These are phyloP conservation scores for Candida gorgasii DNA, from an alignment of 805 yeast genomes.

Conservation along the genomic window DNA sequence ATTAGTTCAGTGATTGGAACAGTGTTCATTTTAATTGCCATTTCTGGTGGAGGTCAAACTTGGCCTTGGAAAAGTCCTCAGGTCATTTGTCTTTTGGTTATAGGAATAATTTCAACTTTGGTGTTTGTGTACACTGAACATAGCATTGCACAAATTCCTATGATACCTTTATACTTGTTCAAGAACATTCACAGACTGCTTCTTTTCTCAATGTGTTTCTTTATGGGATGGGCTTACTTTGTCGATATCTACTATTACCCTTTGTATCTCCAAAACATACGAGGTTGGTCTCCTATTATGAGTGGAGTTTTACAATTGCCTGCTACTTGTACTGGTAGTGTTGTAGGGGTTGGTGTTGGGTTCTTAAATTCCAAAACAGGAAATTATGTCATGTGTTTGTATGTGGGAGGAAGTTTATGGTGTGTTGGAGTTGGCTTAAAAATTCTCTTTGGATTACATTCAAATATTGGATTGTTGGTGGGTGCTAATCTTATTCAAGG, in stretches of 20 bases:
- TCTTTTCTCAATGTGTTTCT: conserved; percentile 39
- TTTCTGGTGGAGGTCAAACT: conserved; percentile 61
- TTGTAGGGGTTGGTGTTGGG: conserved; percentile 35
- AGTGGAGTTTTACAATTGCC: conserved; percentile 14
- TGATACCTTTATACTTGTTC: conserved; percentile 46
- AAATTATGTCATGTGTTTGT: conserved; percentile 42
- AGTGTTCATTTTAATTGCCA: conserved; percentile 53
- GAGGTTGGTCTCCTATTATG: conserved; percentile 24
- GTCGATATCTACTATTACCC: conserved; percentile 47
- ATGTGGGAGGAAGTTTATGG: conserved; percentile 47
- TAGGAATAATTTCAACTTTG: conserved; percentile 34
- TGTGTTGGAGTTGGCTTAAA: conserved; percentile 42
- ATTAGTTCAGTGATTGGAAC: conserved; percentile 46
- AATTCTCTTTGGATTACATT: conserved; percentile 27
- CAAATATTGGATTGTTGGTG: conserved; percentile 32
- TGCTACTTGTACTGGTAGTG: conserved; percentile 15
- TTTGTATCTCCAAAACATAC: conserved; percentile 27
- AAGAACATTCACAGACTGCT: conserved; percentile 37
- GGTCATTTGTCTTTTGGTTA: conserved; percentile 32
- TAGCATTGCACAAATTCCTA: conserved; percentile 49
- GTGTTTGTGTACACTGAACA: conserved; percentile 51
- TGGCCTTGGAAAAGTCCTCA: conserved; percentile 53
- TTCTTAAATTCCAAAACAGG: conserved; percentile 43
- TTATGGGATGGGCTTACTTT: conserved; percentile 52
- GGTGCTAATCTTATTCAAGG: conserved; percentile 20